Evolutionary conservation across 768 basidiomycete genomes (phyloP).

Genomic region (Trametes villosa): DNA sequence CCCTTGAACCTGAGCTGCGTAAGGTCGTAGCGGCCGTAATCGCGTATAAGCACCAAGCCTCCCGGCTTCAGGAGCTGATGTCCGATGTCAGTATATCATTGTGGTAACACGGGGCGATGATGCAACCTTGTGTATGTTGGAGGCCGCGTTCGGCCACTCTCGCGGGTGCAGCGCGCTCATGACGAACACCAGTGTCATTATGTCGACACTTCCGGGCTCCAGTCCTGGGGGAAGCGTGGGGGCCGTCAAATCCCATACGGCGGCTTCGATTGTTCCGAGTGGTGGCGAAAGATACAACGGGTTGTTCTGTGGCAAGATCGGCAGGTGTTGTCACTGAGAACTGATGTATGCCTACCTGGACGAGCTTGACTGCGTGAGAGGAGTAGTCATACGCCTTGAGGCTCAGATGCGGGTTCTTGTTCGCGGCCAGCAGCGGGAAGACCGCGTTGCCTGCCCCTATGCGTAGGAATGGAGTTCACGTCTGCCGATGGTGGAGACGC

Average conservation of each 20-base stretch:
- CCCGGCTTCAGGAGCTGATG: constrained; percentile 87
- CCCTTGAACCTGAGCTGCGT: constrained; percentile 93
- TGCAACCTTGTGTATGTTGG: constrained; percentile 80
- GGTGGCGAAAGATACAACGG: constrained; percentile 70
- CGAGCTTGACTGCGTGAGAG: constrained; percentile 82
- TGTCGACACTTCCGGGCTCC: constrained; percentile 73
- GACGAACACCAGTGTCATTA: constrained; percentile 92
- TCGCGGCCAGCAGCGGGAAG: constrained; percentile 84
- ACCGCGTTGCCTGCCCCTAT: constrained; percentile 93
- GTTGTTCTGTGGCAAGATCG: constrained; percentile 54
- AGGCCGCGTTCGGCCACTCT: constrained; percentile 86
- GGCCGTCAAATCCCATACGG: constrained; percentile 92
- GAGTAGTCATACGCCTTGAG: constrained; percentile 93
- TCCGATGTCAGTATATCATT: background rate
- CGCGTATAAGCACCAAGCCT: constrained; percentile 83
- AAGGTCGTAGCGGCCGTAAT: constrained; percentile 95
- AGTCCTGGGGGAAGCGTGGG: constrained; percentile 64
- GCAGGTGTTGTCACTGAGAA: too few relatives aligned
- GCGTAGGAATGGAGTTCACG: background rate
- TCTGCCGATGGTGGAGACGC: too few relatives aligned
- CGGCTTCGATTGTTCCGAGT: constrained; percentile 71
- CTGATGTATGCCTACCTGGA: constrained; percentile 59
- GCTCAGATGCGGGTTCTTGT: constrained; percentile 75
- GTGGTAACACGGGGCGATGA: too few relatives aligned
- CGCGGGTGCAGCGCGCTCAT: constrained; percentile 90